Conservation (phyloP, 2,329 filamentous ascomycete genomes). For the Penicillium olsonii region DNA sequence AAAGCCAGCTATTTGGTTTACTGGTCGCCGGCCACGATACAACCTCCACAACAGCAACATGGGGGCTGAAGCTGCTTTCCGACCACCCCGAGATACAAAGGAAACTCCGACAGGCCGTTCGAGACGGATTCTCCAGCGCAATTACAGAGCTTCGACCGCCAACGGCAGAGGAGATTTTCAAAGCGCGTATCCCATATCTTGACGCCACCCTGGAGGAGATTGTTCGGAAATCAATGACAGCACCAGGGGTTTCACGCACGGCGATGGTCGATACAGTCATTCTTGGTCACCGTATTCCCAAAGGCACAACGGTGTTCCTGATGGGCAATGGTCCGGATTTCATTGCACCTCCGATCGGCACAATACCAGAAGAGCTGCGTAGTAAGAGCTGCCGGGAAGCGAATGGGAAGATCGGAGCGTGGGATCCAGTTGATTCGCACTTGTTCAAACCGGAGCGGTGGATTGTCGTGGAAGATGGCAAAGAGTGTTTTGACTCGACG, state of each 20-base stretch:
- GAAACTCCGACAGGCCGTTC: slow-evolving; percentile 30
- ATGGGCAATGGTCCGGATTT: neutral
- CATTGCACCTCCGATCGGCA: no score
- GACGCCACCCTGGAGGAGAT: slow-evolving; percentile 47
- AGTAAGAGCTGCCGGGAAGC: neutral
- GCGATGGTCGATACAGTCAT: slow-evolving; percentile 42
- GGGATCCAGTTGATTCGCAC: neutral
- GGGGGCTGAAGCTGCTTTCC: slow-evolving; percentile 45
- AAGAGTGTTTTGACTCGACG: neutral
- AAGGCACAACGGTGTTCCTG: slow-evolving; percentile 37
- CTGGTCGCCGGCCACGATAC: slow-evolving; percentile 51
- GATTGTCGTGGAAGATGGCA: neutral
- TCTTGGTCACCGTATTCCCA: slow-evolving; percentile 44
- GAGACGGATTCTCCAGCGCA: no score
- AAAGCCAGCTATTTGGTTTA: slow-evolving; percentile 37
- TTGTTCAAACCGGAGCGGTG: neutral
- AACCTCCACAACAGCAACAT: slow-evolving; percentile 43
- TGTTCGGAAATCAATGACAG: slow-evolving; percentile 31
- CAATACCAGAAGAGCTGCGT: no score
- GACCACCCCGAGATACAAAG: slow-evolving; percentile 35
- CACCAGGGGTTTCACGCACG: slow-evolving; percentile 27
- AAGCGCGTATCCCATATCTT: slow-evolving; percentile 41
- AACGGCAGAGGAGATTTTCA: slow-evolving; percentile 34
- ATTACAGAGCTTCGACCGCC: no score
- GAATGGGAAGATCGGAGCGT: neutral